Evolutionary conservation across 2,329 filamentous ascomycete species (phyloP).

Genomic region (Aspergillus tubingensis): DNA sequence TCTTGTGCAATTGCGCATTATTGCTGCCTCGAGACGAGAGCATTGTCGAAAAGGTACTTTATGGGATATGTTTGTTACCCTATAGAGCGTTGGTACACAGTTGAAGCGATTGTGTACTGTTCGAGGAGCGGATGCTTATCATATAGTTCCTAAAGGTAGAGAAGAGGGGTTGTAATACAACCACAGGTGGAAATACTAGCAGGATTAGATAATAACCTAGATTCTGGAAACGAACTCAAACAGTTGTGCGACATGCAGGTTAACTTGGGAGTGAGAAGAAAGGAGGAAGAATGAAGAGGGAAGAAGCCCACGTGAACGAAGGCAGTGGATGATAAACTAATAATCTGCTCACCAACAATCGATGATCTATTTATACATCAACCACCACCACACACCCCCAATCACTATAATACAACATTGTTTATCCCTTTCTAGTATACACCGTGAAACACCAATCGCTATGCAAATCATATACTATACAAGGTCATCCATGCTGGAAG

Average conservation of each 20-base stretch:
- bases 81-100: no score
- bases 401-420: neutral
- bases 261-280: no score
- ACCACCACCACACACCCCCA: neutral
- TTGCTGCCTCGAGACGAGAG: slow-evolving; percentile 30
- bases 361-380: neutral
- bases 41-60: slow-evolving; percentile 17
- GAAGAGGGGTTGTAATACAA: no score
- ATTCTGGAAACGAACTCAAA: neutral
- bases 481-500: neutral
- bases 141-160: no score
- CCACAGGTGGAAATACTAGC: no score
- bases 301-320: neutral
- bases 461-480: slow-evolving; percentile 12
- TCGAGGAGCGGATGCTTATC: no score
- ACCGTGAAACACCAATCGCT: slow-evolving; percentile 16
- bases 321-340: neutral
- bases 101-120: no score
- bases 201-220: neutral
- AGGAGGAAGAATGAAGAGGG: neutral
- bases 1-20: slow-evolving; percentile 23
- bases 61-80: neutral
- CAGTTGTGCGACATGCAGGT: neutral
- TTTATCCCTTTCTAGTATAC: neutral
- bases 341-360: neutral